Conservation (phyloP, 257 asterid genomes). For the Thymus quinquecostatus region DNA sequence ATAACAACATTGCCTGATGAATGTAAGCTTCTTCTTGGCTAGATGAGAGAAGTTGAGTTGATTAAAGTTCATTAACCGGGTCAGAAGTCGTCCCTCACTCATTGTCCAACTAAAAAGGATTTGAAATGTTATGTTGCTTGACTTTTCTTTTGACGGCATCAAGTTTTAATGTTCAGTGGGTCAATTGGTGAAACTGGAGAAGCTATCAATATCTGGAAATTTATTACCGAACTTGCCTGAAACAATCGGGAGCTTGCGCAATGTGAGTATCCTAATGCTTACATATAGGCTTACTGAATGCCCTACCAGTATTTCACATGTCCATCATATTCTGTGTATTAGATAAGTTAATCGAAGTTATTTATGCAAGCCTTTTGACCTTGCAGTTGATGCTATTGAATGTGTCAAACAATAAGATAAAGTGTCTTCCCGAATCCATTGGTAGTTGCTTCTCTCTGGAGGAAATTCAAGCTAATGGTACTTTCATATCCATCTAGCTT, state of each 20-base stretch:
- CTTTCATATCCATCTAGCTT: constrained; percentile 23
- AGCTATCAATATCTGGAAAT: constrained; percentile 75
- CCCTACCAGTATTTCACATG: constrained; percentile 7
- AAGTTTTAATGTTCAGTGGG: constrained; percentile 67
- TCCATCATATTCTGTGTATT: not conserved
- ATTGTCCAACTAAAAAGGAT: constrained; percentile 19
- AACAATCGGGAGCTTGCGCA: constrained; percentile 98
- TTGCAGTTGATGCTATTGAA: constrained; percentile 88
- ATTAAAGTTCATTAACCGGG: constrained; percentile 25
- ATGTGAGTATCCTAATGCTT: constrained; percentile 61
- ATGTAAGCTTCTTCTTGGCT: constrained; percentile 52
- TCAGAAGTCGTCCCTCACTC: constrained; percentile 4
- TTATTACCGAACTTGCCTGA: constrained; percentile 70
- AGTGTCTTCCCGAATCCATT: constrained; percentile 85
- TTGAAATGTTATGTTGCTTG: constrained; percentile 26
- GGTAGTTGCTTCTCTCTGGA: constrained; percentile 96
- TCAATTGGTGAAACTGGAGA: constrained; percentile 94
- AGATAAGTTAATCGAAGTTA: not conserved
- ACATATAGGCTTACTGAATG: constrained; percentile 9
- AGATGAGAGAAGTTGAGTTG: constrained; percentile 14
- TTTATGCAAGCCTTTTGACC: constrained; percentile 26
- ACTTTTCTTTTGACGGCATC: constrained; percentile 12
- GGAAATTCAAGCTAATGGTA: constrained; percentile 98
- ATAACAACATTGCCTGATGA: constrained; percentile 87
- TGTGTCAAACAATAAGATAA: constrained; percentile 83